Conservation (phyloP, 345 rosid species). For the Gossypium turneri region DNA sequence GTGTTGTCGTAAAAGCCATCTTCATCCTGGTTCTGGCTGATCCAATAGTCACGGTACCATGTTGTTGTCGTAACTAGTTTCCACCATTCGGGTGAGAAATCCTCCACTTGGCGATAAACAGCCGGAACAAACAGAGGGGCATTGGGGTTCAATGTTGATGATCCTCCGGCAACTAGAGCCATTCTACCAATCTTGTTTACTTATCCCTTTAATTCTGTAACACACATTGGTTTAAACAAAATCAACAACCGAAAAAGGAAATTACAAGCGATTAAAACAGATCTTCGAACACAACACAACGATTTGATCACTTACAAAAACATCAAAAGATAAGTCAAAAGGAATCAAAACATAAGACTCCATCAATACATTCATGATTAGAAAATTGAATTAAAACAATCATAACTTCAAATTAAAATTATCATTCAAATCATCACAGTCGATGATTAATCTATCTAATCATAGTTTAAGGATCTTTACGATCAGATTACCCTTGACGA, state of each 20-base stretch:
- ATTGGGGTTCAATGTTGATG: conserved; percentile 39
- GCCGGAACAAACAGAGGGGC: conserved; percentile 42
- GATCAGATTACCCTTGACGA: not conserved
- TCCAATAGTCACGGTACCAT: conserved; percentile 42
- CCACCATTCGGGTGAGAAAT: conserved; percentile 54
- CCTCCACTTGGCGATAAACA: conserved; percentile 40
- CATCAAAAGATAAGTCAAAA: not conserved
- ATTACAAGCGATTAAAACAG: not conserved
- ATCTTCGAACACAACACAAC: not conserved
- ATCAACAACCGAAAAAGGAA: not conserved
- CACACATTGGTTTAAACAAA: not conserved
- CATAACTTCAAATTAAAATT: not conserved
- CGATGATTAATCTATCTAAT: not conserved
- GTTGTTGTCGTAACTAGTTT: conserved; percentile 35
- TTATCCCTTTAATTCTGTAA: not conserved
- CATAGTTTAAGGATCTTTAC: not conserved
- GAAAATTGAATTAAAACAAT: not conserved
- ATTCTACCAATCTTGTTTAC: not conserved
- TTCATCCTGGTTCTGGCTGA: conserved; percentile 32
- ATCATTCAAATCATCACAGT: not conserved
- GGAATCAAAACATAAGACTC: not conserved
- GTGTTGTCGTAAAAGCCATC: conserved; percentile 18
- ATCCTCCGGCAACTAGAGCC: conserved; percentile 33
- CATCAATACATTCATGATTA: not conserved
- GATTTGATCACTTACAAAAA: not conserved